Evolutionary conservation across 2,329 filamentous ascomycete genomes (phyloP).

Genomic region (Fusarium ramigenum): DNA sequence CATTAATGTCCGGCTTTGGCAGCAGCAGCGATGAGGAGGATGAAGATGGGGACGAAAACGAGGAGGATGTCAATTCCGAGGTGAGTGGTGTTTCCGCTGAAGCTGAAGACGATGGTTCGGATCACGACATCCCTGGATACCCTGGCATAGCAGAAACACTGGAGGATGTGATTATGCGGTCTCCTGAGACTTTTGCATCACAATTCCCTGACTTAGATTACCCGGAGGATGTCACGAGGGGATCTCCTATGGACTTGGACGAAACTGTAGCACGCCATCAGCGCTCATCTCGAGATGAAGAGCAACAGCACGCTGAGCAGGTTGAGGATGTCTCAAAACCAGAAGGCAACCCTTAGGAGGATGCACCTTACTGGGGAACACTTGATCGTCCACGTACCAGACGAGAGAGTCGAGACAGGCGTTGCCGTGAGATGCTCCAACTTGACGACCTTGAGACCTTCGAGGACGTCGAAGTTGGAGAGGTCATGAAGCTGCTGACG

Average conservation of each 20-base stretch:
- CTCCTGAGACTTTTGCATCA: slow-evolving; percentile 42
- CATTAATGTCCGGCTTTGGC: slow-evolving; percentile 88
- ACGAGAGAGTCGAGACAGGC: slow-evolving; percentile 8
- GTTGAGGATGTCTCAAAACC: slow-evolving; percentile 33
- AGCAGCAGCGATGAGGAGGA: slow-evolving; percentile 97
- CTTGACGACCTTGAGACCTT: slow-evolving; percentile 43
- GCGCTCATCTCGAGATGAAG: slow-evolving; percentile 15
- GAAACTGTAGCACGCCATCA: slow-evolving; percentile 12
- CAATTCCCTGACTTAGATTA: slow-evolving; percentile 35
- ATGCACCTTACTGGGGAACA: slow-evolving; percentile 21
- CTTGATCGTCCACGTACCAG: slow-evolving; percentile 22
- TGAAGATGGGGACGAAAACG: slow-evolving; percentile 88
- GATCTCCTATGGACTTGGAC: slow-evolving; percentile 36
- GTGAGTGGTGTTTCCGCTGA: slow-evolving; percentile 60
- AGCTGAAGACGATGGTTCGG: slow-evolving; percentile 36
- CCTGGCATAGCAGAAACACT: slow-evolving; percentile 42
- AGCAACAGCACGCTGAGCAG: slow-evolving; percentile 32
- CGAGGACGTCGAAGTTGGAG: slow-evolving; percentile 43
- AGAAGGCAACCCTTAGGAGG: slow-evolving; percentile 35
- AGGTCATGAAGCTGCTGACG: slow-evolving; percentile 40
- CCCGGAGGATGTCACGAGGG: slow-evolving; percentile 31
- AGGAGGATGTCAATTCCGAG: slow-evolving; percentile 77
- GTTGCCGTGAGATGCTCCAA: not conserved
- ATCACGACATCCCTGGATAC: slow-evolving; percentile 41
- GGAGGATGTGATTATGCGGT: slow-evolving; percentile 47